Evolutionary conservation across 768 basidiomycete genomes (phyloP), one percentile per base, ranked within the genome.

Genomic region (Tylopilus subfusipes): DNA sequence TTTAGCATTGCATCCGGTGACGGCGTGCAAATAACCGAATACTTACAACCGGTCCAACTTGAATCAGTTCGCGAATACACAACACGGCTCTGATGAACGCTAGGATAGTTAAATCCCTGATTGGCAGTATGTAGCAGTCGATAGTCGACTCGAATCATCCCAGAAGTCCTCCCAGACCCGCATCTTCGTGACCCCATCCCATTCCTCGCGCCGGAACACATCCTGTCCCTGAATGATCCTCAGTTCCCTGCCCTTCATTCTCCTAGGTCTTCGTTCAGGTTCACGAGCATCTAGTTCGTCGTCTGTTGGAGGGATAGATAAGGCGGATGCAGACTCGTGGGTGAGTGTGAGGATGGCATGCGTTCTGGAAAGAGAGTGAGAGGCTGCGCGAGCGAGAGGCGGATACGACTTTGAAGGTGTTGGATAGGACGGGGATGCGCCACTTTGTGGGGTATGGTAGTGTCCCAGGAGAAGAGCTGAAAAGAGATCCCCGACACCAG

Each of bases 401-500:
- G 56, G 57, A 10, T 48, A 43, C 9, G 52, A 12, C 19, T 59
- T 54, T 51, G 56, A 14, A 45, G 62, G 33, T 24, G 39, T 19
- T 16, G 45, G 51, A 18, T 57, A 40, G 6, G 58, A 40, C 31
- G 48, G 42, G 10, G 22, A 22, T 1, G 48, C 2, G 39, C 21
- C 30, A 19, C 25, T 24, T 22, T 29, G 63, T 19, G 58, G 55
- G 43, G 75, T 68, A 40, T 77, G 67, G 69, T 84, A 98, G 63
- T 94, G 88, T 0, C 84, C 94, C 5, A 96, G 77, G 25, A 95
- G 83, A 52, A 98, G 82, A 2, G 96, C 90, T 7, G 93, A 93
- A 75, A 98, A 98, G 52, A 98, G 84, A 70, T 99, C 97, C 18
- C 97, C 97, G 12, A 97, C 95, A 24, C 97, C 97, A 19, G 92